Evolutionary conservation across 2,329 filamentous ascomycete species (phyloP).

Genomic region (Nothopassalora personata): DNA sequence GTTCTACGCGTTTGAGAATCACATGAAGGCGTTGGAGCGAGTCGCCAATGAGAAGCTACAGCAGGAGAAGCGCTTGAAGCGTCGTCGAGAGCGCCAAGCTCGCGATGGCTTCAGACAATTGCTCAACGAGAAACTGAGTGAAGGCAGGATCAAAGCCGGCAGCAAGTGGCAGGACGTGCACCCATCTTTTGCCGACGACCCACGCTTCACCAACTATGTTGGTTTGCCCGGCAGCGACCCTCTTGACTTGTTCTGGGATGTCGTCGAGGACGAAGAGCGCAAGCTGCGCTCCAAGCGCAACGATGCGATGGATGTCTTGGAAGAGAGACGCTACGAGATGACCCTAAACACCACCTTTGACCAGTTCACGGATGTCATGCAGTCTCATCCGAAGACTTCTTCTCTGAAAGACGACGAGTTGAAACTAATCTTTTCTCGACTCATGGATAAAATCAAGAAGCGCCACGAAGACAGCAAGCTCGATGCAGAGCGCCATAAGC

Average conservation of each 20-base stretch:
- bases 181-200: conserved; percentile 69
- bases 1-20: conserved; percentile 86
- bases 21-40: conserved; percentile 88
- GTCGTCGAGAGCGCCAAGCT: conserved; percentile 76
- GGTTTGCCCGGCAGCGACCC: conserved; percentile 61
- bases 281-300: conserved; percentile 30
- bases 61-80: conserved; percentile 74
- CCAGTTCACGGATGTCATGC: conserved; percentile 78
- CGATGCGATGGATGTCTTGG: conserved; percentile 30
- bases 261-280: conserved; percentile 88
- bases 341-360: conserved; percentile 80
- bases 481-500: conserved; percentile 76
- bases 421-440: conserved; percentile 75
- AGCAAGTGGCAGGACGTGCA: conserved; percentile 84
- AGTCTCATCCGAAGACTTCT: conserved; percentile 80
- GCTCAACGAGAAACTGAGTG: conserved; percentile 65
- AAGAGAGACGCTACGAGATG: conserved; percentile 87
- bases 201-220: conserved; percentile 75
- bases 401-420: conserved; percentile 77
- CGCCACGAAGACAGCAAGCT: conserved; percentile 77
- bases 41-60: conserved; percentile 88
- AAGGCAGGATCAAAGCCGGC: conserved; percentile 80
- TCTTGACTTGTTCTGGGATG: conserved; percentile 91
- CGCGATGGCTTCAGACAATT: conserved; percentile 75
- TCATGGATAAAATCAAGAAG: conserved; percentile 79